A percentile compares a stretch with the other conserved stretches of the same genome.
Conservation (phyloP, 2,329 filamentous ascomycete species). For the Penicillium sp. region DNA sequence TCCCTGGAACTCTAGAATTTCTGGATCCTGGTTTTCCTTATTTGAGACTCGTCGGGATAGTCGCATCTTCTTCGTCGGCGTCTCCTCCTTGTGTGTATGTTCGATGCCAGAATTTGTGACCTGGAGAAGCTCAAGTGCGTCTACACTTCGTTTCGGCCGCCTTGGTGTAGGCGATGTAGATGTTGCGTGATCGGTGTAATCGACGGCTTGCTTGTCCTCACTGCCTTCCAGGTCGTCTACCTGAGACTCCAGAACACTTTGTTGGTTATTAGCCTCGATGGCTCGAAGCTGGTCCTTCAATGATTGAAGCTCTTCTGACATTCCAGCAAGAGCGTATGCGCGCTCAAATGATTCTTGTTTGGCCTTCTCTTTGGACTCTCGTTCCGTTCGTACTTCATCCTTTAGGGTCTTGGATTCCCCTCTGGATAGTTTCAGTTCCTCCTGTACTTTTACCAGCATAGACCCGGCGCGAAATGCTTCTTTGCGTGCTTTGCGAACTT, state of each 20-base stretch:
- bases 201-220: constrained; percentile 16
- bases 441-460: constrained; percentile 52
- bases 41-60: constrained; percentile 28
- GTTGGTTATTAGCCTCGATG: constrained; percentile 35
- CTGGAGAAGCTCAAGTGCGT: constrained; percentile 23
- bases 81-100: constrained; percentile 20
- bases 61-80: constrained; percentile 31
- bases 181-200: constrained; percentile 29
- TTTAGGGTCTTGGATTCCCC: constrained; percentile 48
- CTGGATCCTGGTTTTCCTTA: constrained; percentile 24
- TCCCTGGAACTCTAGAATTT: constrained; percentile 28
- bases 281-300: constrained; percentile 40
- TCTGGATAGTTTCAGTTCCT: constrained; percentile 43
- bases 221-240: constrained; percentile 27
- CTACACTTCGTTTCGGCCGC: constrained; percentile 32
- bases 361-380: constrained; percentile 44
- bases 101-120: constrained; percentile 15
- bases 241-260: constrained; percentile 28
- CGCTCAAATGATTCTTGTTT: constrained; percentile 47
- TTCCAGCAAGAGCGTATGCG: constrained; percentile 42
- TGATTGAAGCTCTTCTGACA: constrained; percentile 42
- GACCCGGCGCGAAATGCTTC: constrained; percentile 57
- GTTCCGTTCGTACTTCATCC: constrained; percentile 49
- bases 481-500: constrained; percentile 53
- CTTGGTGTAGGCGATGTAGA: constrained; percentile 27